Conservation (phyloP, 108 stramenopile species). For the Cyclotella sp. region DNA sequence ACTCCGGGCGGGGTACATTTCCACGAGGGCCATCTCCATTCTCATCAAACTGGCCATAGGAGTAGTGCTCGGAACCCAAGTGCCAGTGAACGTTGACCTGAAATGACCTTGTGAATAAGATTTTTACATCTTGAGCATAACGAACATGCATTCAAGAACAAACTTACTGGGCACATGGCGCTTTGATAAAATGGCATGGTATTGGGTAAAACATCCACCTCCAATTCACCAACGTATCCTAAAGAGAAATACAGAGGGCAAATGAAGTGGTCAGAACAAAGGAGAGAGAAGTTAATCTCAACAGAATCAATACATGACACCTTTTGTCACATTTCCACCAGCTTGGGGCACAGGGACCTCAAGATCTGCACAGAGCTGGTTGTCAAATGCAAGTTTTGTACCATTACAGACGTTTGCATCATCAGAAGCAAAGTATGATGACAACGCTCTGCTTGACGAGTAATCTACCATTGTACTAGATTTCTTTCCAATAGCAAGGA, state of each 20-base stretch:
- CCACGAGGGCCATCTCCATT: constrained; percentile 50
- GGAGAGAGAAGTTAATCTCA: too few species aligned
- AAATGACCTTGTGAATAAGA: constrained; percentile 7
- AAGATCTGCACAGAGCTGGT: not conserved
- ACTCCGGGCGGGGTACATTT: constrained; percentile 30
- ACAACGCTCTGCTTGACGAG: too few species aligned
- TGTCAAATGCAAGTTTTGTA: not conserved
- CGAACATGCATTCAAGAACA: not conserved
- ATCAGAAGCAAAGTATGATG: not conserved
- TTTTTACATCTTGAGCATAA: not conserved
- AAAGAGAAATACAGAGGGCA: not conserved
- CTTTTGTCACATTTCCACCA: not conserved
- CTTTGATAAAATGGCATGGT: not conserved
- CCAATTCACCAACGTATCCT: not conserved
- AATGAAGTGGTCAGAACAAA: too few species aligned
- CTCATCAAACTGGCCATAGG: constrained; percentile 68
- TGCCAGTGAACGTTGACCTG: constrained; percentile 84
- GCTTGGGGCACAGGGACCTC: not conserved
- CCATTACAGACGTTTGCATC: not conserved
- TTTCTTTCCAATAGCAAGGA: too few species aligned
- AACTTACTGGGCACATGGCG: not conserved
- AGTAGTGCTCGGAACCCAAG: constrained; percentile 75
- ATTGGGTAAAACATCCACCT: not conserved
- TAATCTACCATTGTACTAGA: too few species aligned
- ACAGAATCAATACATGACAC: too few species aligned